Percentiles rank a stretch among this genome's conserved stretches.
Evolutionary conservation across 306 rosid species (phyloP).

Genomic region (Fragaria ananassa): DNA sequence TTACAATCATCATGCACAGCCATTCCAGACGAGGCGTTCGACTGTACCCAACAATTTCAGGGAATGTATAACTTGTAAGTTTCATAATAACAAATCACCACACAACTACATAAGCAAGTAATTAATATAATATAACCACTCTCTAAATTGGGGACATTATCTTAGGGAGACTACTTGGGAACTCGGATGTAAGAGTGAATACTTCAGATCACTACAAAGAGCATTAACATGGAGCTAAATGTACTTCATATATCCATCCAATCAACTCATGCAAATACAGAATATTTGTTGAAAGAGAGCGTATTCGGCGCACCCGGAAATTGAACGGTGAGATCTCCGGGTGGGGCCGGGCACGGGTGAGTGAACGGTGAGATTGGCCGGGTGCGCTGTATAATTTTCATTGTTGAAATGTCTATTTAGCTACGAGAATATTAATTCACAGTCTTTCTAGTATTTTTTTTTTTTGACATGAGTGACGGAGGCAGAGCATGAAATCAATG

Average conservation of each 20-base stretch:
- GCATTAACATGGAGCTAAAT: background rate
- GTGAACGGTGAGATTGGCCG: too few relatives aligned
- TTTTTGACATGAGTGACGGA: too few relatives aligned
- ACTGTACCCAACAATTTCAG: slow-evolving; percentile 5
- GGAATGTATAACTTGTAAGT: background rate
- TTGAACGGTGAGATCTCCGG: too few relatives aligned
- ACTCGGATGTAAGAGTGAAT: background rate
- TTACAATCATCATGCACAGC: slow-evolving; percentile 33
- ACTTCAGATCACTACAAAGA: background rate
- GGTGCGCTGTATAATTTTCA: too few relatives aligned
- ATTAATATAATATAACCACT: background rate
- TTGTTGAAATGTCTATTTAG: background rate
- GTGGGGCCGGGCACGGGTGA: too few relatives aligned
- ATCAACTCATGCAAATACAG: too few relatives aligned
- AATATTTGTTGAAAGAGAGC: too few relatives aligned
- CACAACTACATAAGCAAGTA: background rate
- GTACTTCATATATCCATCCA: background rate
- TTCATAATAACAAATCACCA: background rate
- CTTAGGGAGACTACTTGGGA: background rate
- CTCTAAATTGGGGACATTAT: background rate
- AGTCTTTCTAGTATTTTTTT: background rate
- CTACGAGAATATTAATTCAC: too few relatives aligned
- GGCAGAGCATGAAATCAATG: background rate
- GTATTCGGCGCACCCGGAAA: too few relatives aligned
- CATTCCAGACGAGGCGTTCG: slow-evolving; percentile 27